Conservation (phyloP, 2,329 filamentous ascomycete species). For the Aspergillus viridinutans region DNA sequence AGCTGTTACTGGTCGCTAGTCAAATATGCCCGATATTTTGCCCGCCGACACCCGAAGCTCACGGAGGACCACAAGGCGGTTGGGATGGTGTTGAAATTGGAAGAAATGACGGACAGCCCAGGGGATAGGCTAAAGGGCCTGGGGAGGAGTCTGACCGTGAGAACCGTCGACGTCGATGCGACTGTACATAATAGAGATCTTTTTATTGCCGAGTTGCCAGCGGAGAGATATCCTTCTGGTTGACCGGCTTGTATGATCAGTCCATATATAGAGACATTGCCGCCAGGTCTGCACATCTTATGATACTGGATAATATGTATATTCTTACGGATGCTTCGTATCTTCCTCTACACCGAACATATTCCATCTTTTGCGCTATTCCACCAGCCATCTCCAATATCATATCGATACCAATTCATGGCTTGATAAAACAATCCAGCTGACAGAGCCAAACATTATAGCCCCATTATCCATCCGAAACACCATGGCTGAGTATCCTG, state of each 20-base stretch:
- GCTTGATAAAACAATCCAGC: no score
- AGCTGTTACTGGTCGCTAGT: constrained; percentile 41
- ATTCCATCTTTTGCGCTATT: no score
- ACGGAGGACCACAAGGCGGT: constrained; percentile 46
- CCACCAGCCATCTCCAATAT: no score
- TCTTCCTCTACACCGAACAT: no score
- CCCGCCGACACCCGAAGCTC: constrained; percentile 46
- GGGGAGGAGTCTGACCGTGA: constrained; percentile 9
- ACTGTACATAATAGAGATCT: background rate
- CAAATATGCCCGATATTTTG: constrained; percentile 46
- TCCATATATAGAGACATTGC: no score
- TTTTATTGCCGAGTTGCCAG: background rate
- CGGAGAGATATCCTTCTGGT: background rate
- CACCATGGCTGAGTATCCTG: no score
- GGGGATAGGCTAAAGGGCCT: background rate
- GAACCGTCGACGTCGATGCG: background rate
- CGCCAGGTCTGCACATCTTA: no score
- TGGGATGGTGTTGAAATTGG: constrained; percentile 24
- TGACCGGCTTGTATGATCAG: background rate
- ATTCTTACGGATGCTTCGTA: no score
- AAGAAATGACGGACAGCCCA: constrained; percentile 6
- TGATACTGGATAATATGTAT: no score
- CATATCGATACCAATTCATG: no score
- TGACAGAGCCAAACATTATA: no score
- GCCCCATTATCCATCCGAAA: no score